Evolutionary conservation across 1,284 basidiomycete species (phyloP).

Genomic region (Trichosporon inkin): DNA sequence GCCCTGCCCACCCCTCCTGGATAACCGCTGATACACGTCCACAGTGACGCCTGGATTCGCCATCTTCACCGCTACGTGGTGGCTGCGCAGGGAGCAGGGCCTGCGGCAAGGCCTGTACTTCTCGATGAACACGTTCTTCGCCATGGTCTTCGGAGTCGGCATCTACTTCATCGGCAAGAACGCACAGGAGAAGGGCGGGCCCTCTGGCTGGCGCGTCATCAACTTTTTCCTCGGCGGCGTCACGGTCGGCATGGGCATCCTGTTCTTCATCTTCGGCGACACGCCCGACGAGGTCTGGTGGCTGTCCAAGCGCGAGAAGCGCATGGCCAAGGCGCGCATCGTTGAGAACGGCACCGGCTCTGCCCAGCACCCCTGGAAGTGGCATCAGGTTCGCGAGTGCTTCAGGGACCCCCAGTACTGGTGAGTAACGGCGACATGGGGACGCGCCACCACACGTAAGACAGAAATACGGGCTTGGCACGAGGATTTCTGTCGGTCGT

Average conservation of each 20-base stretch:
- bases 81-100: constrained; percentile 29
- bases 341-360: constrained; percentile 2
- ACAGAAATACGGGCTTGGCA: neutral
- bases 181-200: constrained; percentile 22
- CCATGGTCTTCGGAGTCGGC: constrained; percentile 16
- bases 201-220: constrained; percentile 34
- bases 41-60: constrained; percentile 23
- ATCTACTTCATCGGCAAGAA: constrained; percentile 32
- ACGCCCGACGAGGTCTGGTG: constrained; percentile 34
- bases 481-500: neutral
- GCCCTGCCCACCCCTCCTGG: too few species aligned
- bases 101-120: constrained; percentile 28
- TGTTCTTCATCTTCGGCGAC: constrained; percentile 24
- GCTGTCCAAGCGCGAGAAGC: constrained; percentile 30
- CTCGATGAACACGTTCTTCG: constrained; percentile 27
- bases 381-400: constrained; percentile 32
- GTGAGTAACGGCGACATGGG: neutral
- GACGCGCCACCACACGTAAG: neutral
- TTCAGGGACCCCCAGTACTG: constrained; percentile 33
- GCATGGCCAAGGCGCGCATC: constrained; percentile 31
- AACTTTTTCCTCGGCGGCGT: constrained; percentile 35
- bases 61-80: constrained; percentile 34
- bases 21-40: constrained; percentile 1
- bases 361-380: constrained; percentile 30
- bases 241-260: constrained; percentile 21